A percentile compares a stretch with the other conserved stretches of the same genome.
Evolutionary conservation across 306 rosid species (phyloP).

Genomic region (Rosa chinensis): DNA sequence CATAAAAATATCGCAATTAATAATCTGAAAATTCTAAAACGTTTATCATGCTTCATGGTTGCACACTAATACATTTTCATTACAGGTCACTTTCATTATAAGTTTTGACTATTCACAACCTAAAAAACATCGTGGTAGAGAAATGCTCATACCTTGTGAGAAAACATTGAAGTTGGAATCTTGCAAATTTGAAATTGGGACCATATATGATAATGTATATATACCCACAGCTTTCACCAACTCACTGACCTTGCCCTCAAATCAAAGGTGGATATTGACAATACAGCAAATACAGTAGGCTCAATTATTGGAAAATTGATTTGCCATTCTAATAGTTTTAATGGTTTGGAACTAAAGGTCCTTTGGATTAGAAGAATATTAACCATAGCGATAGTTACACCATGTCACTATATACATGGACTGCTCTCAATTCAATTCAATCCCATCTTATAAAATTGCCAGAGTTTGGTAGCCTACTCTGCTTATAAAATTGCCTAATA

Average conservation of each 20-base stretch:
- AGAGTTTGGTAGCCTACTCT: slow-evolving; percentile 5
- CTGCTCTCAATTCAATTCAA: background rate
- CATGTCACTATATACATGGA: background rate
- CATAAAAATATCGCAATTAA: too few species aligned
- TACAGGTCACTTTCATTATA: background rate
- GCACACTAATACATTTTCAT: too few species aligned
- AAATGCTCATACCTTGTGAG: background rate
- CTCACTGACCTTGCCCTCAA: background rate
- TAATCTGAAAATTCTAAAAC: too few species aligned
- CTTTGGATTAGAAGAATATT: background rate
- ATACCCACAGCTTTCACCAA: background rate
- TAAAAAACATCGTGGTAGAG: background rate
- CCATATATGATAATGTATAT: background rate
- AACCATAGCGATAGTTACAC: background rate
- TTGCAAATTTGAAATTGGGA: slow-evolving; percentile 1
- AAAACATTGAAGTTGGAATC: background rate
- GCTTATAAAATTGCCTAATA: background rate
- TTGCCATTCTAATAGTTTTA: background rate
- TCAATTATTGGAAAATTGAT: background rate
- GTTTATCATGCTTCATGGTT: too few species aligned
- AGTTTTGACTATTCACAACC: background rate
- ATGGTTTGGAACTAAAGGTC: background rate
- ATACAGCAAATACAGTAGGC: background rate
- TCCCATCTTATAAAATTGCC: background rate
- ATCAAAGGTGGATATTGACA: background rate